Percentiles rank a stretch among this genome's conserved stretches.
These are phyloP conservation scores for Neurospora pannonica DNA, from an alignment of 495 filamentous ascomycete genomes.

Conservation along the genomic window DNA sequence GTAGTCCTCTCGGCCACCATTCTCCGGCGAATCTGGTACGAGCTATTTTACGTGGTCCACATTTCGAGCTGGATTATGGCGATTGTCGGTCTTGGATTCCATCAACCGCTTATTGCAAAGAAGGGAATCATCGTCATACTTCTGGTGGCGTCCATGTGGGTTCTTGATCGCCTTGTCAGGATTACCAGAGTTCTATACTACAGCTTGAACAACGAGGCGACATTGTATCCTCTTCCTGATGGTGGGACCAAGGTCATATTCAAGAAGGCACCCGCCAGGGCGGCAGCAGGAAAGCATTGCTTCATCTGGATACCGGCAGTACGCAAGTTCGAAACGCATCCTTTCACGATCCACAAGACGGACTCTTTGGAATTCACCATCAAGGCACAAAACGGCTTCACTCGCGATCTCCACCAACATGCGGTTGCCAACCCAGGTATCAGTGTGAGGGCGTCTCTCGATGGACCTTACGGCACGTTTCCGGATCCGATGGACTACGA, in stretches of 20 bases:
- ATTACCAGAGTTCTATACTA: slow-evolving; percentile 37
- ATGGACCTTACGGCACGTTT: slow-evolving; percentile 50
- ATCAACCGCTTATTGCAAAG: slow-evolving; percentile 38
- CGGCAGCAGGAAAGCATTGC: slow-evolving; percentile 48
- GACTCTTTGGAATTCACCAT: slow-evolving; percentile 46
- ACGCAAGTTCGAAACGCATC: slow-evolving; percentile 47
- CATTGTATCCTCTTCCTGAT: slow-evolving; percentile 43
- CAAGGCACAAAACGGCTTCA: slow-evolving; percentile 48
- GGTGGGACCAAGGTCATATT: slow-evolving; percentile 48
- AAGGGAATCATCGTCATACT: slow-evolving; percentile 34
- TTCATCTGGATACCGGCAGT: slow-evolving; percentile 54
- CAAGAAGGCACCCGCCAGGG: slow-evolving; percentile 33
- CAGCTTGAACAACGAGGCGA: slow-evolving; percentile 45
- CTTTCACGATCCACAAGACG: slow-evolving; percentile 50
- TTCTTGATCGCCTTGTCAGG: slow-evolving; percentile 42
- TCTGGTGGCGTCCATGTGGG: slow-evolving; percentile 40
- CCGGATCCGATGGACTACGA: slow-evolving; percentile 48
- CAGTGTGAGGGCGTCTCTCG: slow-evolving; percentile 40
- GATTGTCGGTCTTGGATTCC: slow-evolving; percentile 42
- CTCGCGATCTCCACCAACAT: slow-evolving; percentile 40
- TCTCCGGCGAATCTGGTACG: slow-evolving; percentile 41
- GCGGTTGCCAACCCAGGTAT: slow-evolving; percentile 40
- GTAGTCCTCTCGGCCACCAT: slow-evolving; percentile 36
- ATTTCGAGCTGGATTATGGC: slow-evolving; percentile 41
- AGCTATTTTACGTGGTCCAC: slow-evolving; percentile 50